Evolutionary conservation across 2,329 filamentous ascomycete species (phyloP), one percentile per base, ranked within the genome.

Genomic region (Tricladium varicosporioides): DNA sequence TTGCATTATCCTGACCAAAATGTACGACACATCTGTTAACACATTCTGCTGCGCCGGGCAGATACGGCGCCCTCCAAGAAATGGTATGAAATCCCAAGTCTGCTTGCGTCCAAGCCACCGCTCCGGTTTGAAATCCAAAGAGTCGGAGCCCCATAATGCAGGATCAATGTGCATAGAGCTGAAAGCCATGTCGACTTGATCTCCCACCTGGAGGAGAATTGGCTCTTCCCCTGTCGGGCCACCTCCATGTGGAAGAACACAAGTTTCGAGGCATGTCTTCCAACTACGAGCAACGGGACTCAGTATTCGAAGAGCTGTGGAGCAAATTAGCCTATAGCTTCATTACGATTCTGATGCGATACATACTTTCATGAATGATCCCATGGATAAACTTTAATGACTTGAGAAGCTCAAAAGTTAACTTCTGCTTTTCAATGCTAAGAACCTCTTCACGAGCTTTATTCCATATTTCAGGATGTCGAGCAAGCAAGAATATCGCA

Each of bases 291-390:
- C 27, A 7, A 51, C 48, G 15, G 48, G 22, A 36, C 16, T 78
- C 22, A 59, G 60, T 2, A 70, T 52, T 13, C 69, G 62, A 9
- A 69, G 58, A 18, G 57, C 64, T 51, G 11, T 10, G 70, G 14
- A 19, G 14, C 14, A 15, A 55, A 32, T 19, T 19, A 14, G 31
- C 5, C 22, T 27, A n/a, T 7, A 27, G 4, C 22, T 27, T 27
- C 22, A 27, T 27, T 7, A 7, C 22, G 7, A 27, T 7, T 27
- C 7, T 27, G 7, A 27, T 4, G 22, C 7, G 22, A 7, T 27
- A 66, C 72, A 71, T 72, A 82, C 80, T 78, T 68, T 84, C 82
- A 57, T 83, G 80, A 53, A 84, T 62, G 22, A 80, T 81, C 71
- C 74, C 81, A 61, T 76, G 77, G 51, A 85, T 67, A 54, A 83